Percentiles rank a stretch among this genome's conserved stretches.
Evolutionary conservation across 352 stramenopile species (phyloP).

Genomic region (Phytophthora tubulina): DNA sequence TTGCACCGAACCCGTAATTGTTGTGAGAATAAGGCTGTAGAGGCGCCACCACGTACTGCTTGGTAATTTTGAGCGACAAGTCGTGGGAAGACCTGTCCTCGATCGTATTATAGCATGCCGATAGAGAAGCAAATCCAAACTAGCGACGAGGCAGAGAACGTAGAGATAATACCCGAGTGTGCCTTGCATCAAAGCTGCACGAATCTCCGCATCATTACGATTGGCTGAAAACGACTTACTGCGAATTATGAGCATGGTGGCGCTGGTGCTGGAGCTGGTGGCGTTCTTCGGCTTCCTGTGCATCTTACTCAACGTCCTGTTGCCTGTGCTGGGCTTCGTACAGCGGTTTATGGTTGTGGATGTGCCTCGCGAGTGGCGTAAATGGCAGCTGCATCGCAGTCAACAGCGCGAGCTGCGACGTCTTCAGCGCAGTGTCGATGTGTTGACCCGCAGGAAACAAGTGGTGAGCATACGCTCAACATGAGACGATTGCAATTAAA

Average conservation of each 20-base stretch:
- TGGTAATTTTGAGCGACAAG: slow-evolving; percentile 51
- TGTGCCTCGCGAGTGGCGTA: slow-evolving; percentile 45
- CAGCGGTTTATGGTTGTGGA: slow-evolving; percentile 45
- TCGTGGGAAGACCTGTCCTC: slow-evolving; percentile 40
- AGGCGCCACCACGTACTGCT: slow-evolving; percentile 30
- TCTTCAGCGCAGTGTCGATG: slow-evolving; percentile 48
- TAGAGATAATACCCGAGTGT: slow-evolving; percentile 43
- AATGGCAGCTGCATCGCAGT: slow-evolving; percentile 46
- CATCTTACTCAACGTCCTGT: slow-evolving; percentile 51
- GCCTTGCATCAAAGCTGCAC: slow-evolving; percentile 25
- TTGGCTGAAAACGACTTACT: slow-evolving; percentile 37
- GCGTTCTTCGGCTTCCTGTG: slow-evolving; percentile 61
- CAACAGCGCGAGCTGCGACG: slow-evolving; percentile 53
- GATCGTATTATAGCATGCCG: slow-evolving; percentile 53
- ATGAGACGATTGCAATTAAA: not conserved
- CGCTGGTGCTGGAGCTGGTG: slow-evolving; percentile 49
- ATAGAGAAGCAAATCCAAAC: slow-evolving; percentile 48
- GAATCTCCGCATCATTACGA: slow-evolving; percentile 12
- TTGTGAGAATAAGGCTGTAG: slow-evolving; percentile 35
- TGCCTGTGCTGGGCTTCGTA: slow-evolving; percentile 42
- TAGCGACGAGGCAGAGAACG: slow-evolving; percentile 43
- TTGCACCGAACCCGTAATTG: slow-evolving; percentile 39
- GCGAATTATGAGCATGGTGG: slow-evolving; percentile 3
- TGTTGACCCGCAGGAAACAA: slow-evolving; percentile 35
- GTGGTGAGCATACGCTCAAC: slow-evolving; percentile 15